Evolutionary conservation across 2,329 filamentous ascomycete genomes (phyloP), one percentile per base, ranked within the genome.

Genomic region (Penicillium digitatum): DNA sequence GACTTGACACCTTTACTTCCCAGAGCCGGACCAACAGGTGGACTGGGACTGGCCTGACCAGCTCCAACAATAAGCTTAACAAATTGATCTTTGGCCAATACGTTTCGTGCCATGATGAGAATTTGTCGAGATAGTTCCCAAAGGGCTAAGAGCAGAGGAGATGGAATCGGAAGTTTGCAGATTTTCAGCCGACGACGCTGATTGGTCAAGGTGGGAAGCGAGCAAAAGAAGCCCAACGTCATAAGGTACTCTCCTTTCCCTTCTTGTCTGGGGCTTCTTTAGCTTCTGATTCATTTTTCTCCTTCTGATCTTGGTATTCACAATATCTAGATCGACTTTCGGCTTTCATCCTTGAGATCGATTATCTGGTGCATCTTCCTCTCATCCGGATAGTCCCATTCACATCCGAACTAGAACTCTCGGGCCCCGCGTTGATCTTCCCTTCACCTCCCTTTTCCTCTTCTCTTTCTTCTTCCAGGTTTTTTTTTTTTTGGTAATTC

Each of bases 31-130:
- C 94, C 94, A 68, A 99, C 92, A 5, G 94, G 94, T 32, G 94
- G 94, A 76, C 91, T 95, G 29, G 94, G 94, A 68, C 87, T 93
- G 57, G 94, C 94, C 75, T 96, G 90, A 26, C 94, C 94, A 54
- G 94, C 94, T 67, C 93, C 94, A 59, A 99, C 94, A 64, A 99
- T 95, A 74, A 99, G 84, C 80, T 97, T 99, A 73, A 99, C 92
- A 57, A 97, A 86, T 76, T 89, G 85, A 69, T 95, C 82, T 60
- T 75, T 78, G 61, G 76, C 72, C 53, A 82, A 66, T 44, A 73
- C 74, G 69, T 78, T 81, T 61, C 74, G 75, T 48, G 82, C 77
- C 81, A 83, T 83, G 64, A 54, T 70, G 64, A 39, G 20, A 16
- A 46, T 32, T 20, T 29, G 53, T 40, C 34, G 34, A 38, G 40